phyloP scores from a whole-genome alignment of 345 rosid species.

The Brassica incana region DNA sequence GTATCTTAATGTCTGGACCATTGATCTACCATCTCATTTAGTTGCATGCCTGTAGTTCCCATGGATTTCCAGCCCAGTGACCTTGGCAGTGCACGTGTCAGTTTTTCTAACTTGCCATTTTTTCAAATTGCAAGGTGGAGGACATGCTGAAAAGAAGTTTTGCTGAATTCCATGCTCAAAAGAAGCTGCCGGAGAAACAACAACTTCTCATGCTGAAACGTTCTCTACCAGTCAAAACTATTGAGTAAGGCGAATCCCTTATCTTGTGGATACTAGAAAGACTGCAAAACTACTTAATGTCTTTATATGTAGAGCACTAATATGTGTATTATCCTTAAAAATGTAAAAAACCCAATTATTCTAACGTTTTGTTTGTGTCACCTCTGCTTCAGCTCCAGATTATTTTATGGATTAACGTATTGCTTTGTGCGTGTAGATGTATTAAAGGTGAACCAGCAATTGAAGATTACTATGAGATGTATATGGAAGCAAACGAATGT shows the following conservation, averaged over 20 bases:
- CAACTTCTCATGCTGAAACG: constrained; percentile 77
- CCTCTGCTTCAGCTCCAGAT: constrained; percentile 9
- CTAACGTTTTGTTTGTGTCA: background rate
- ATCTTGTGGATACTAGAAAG: constrained; percentile 10
- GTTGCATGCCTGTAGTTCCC: constrained; percentile 16
- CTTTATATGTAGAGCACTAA: background rate
- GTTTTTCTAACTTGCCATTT: background rate
- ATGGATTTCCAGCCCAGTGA: background rate
- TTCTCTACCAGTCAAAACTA: constrained; percentile 64
- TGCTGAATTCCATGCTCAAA: constrained; percentile 95
- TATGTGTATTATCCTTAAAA: background rate
- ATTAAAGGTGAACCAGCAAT: constrained; percentile 91
- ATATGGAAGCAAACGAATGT: constrained; percentile 54
- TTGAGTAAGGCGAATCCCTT: constrained; percentile 62
- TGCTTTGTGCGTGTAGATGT: constrained; percentile 55
- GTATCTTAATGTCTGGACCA: constrained; percentile 43
- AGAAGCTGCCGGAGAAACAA: constrained; percentile 84
- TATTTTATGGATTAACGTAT: constrained; percentile 7
- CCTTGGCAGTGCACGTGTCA: background rate
- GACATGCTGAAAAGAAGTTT: constrained; percentile 99
- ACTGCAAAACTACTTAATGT: constrained; percentile 1
- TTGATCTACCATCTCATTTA: background rate
- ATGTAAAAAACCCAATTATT: background rate
- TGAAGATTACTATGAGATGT: constrained; percentile 84
- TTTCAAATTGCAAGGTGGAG: constrained; percentile 63